phyloP scores from a whole-genome alignment of 2,329 filamentous ascomycete genomes.

The Graphilbum sp. region DNA sequence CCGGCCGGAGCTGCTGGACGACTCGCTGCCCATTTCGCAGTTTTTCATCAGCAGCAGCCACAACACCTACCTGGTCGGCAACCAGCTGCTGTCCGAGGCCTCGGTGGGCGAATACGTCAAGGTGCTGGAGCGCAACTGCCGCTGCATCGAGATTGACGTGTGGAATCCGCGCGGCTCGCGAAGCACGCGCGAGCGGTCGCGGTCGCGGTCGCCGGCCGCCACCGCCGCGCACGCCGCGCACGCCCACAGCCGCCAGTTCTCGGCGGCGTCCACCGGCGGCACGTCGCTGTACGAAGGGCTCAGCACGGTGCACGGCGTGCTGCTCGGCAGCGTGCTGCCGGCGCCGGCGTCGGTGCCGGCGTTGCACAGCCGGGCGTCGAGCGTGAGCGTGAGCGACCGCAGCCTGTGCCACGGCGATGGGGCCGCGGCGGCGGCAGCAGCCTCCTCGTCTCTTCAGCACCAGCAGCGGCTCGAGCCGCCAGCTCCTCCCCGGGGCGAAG shows the following conservation, averaged over 20 bases:
- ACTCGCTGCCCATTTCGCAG: slow-evolving; percentile 57
- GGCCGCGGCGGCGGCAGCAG: too few relatives aligned
- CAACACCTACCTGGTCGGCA: slow-evolving; percentile 81
- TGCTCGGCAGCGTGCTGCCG: too few relatives aligned
- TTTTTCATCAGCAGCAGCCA: slow-evolving; percentile 94
- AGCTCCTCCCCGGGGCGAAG: too few relatives aligned
- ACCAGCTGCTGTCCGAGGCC: slow-evolving; percentile 65
- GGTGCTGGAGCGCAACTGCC: slow-evolving; percentile 61
- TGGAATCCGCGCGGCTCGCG: slow-evolving; percentile 52
- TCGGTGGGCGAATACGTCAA: slow-evolving; percentile 58
- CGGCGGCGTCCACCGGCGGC: slow-evolving; percentile 21
- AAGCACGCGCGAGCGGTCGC: slow-evolving; percentile 13
- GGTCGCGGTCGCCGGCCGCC: too few relatives aligned
- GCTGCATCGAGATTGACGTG: slow-evolving; percentile 89
- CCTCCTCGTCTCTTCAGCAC: too few relatives aligned
- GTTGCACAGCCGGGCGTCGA: too few relatives aligned
- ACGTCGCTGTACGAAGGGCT: too few relatives aligned
- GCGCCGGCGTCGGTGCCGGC: too few relatives aligned
- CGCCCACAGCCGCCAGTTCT: slow-evolving; percentile 30
- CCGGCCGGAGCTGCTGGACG: slow-evolving; percentile 31
- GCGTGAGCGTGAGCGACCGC: too few relatives aligned
- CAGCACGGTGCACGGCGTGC: too few relatives aligned
- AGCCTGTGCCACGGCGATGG: too few relatives aligned
- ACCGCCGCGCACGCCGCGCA: slow-evolving; percentile 21
- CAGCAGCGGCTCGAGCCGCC: too few relatives aligned